phyloP scores from a whole-genome alignment of 208 protist genomes.

The Leishmania mexicana region DNA sequence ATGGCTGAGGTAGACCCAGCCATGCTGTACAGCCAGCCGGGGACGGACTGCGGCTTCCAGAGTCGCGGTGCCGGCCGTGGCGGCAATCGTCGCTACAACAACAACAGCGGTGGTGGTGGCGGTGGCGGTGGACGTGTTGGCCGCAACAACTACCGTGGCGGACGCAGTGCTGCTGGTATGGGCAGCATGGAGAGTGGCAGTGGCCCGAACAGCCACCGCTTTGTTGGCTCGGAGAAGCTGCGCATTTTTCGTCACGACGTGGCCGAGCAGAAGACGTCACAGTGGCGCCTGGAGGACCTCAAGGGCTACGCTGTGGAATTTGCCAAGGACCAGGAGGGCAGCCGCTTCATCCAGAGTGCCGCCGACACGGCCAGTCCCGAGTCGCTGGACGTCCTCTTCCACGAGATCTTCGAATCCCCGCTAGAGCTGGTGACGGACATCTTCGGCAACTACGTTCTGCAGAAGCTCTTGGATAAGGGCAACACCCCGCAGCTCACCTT shows the following conservation, averaged over 20 bases:
- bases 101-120: slow-evolving; percentile 1
- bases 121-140: slow-evolving; percentile 7
- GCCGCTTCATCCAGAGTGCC: slow-evolving; percentile 97
- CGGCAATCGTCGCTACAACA: slow-evolving; percentile 28
- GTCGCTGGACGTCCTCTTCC: slow-evolving; percentile 91
- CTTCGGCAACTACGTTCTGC: slow-evolving; percentile 99
- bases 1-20: slow-evolving; percentile 16
- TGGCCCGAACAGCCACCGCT: slow-evolving; percentile 36
- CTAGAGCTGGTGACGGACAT: slow-evolving; percentile 96
- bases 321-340: slow-evolving; percentile 97
- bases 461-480: slow-evolving; percentile 98
- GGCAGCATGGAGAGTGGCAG: slow-evolving; percentile 33
- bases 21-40: slow-evolving; percentile 25
- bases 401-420: slow-evolving; percentile 92
- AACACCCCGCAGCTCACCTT: slow-evolving; percentile 75
- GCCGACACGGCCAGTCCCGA: slow-evolving; percentile 87
- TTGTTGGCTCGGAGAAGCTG: slow-evolving; percentile 64
- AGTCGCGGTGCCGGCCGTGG: slow-evolving; percentile 22
- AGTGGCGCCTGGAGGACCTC: slow-evolving; percentile 87
- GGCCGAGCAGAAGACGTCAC: slow-evolving; percentile 40
- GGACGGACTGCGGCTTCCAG: slow-evolving; percentile 19
- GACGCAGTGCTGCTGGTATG: slow-evolving; percentile 32
- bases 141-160: slow-evolving; percentile 25
- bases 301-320: slow-evolving; percentile 95
- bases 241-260: slow-evolving; percentile 67